These are phyloP conservation scores for Boletus rufocinnamomeus DNA, from an alignment of 768 basidiomycete species.

Conservation along the genomic window DNA sequence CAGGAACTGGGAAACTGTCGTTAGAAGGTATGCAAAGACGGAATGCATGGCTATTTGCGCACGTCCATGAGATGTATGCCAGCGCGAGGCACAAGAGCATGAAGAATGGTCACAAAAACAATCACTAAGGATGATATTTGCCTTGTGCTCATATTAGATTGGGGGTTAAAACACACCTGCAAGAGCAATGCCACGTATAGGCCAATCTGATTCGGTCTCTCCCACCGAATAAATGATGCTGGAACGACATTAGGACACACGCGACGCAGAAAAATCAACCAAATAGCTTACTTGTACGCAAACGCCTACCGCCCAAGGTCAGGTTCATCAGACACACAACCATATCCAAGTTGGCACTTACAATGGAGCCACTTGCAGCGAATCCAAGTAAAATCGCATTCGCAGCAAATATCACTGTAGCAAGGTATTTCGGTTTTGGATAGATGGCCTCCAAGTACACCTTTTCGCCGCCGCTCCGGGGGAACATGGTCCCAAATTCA, in stretches of 20 bases:
- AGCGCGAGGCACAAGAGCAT: conserved; percentile 50
- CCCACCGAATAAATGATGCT: conserved; percentile 46
- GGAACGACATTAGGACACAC: background rate
- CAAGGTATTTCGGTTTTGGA: conserved; percentile 46
- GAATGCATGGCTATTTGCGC: conserved; percentile 4
- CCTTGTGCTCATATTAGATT: background rate
- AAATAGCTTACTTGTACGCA: conserved; percentile 32
- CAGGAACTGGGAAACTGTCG: conserved; percentile 33
- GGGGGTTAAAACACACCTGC: background rate
- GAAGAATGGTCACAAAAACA: conserved; percentile 48
- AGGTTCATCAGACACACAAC: background rate
- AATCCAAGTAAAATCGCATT: conserved; percentile 50
- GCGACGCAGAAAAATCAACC: background rate
- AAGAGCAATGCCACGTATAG: background rate
- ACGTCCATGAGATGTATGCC: conserved; percentile 61
- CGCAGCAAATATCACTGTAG: conserved; percentile 49
- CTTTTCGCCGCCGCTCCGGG: conserved; percentile 57
- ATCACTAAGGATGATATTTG: conserved; percentile 39
- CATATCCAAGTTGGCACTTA: conserved; percentile 26
- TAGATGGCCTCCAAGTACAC: conserved; percentile 62
- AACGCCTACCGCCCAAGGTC: conserved; percentile 26
- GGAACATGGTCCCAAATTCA: background rate
- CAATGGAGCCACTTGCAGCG: conserved; percentile 47
- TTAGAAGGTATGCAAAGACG: conserved; percentile 13
- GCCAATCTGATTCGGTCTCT: background rate